A percentile compares a stretch with the other conserved stretches of the same genome.
phyloP scores from a whole-genome alignment of 352 stramenopile species.

The Phytophthora cactorum region DNA sequence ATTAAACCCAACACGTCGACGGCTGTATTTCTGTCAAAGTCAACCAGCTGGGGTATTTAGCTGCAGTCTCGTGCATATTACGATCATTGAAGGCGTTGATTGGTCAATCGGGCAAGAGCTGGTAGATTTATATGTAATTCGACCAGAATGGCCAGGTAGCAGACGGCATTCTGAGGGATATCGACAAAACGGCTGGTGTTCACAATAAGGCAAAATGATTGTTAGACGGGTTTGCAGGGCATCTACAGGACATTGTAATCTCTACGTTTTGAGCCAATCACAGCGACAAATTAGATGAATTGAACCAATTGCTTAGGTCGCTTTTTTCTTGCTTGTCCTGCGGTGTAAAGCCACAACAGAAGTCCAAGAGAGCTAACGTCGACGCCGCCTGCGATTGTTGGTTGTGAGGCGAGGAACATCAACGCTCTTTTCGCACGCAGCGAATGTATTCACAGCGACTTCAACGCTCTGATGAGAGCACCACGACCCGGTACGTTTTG shows the following conservation, averaged over 20 bases:
- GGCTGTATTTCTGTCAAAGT: no score
- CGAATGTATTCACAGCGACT: constrained; percentile 1
- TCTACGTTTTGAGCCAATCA: constrained; percentile 5
- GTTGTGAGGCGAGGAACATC: neutral
- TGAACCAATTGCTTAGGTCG: constrained; percentile 5
- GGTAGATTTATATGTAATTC: no score
- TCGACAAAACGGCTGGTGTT: no score
- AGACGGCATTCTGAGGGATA: no score
- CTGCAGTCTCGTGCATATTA: no score
- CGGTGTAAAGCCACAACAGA: constrained; percentile 7
- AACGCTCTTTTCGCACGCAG: neutral
- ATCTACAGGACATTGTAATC: constrained; percentile 5
- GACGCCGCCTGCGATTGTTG: neutral
- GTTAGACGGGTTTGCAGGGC: neutral
- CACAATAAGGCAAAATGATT: neutral
- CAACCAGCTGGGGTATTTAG: no score
- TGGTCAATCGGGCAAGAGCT: no score
- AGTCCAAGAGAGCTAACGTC: constrained; percentile 5
- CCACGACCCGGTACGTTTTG: constrained; percentile 7
- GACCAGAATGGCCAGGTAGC: no score
- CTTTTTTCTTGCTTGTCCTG: neutral
- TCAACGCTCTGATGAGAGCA: constrained; percentile 2
- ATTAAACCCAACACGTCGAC: no score
- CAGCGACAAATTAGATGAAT: neutral
- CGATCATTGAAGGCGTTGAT: no score